These are phyloP conservation scores for Epichloe brachyelytri DNA, from an alignment of 2,329 filamentous ascomycete species.

Conservation along the genomic window DNA sequence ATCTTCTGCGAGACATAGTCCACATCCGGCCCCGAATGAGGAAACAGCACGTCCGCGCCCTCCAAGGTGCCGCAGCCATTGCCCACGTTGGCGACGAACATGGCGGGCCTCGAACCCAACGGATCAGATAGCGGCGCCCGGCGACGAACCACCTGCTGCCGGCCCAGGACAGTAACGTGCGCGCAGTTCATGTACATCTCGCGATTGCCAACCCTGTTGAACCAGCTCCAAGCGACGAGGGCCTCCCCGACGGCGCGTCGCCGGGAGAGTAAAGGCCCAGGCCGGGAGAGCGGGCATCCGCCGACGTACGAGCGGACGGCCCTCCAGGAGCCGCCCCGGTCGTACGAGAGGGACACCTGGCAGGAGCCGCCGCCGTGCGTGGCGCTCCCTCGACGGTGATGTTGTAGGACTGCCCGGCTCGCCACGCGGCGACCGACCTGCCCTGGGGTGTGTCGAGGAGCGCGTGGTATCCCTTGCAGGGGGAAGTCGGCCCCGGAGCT, in stretches of 20 bases:
- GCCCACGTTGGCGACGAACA: constrained; percentile 60
- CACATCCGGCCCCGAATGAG: constrained; percentile 48
- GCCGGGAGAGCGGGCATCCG: constrained; percentile 35
- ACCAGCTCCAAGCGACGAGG: constrained; percentile 66
- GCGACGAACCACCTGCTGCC: constrained; percentile 10
- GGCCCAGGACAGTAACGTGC: constrained; percentile 45
- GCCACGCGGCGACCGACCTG: constrained; percentile 45
- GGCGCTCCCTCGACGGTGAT: constrained; percentile 49
- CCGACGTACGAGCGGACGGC: constrained; percentile 50
- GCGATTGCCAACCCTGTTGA: constrained; percentile 63
- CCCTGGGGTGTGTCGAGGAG: constrained; percentile 36
- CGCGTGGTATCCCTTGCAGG: constrained; percentile 56
- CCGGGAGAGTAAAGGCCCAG: constrained; percentile 53
- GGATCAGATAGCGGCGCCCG: constrained; percentile 12
- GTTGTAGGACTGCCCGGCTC: constrained; percentile 47
- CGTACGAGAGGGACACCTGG: constrained; percentile 63
- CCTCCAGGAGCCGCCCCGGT: constrained; percentile 55
- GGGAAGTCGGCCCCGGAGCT: constrained; percentile 53
- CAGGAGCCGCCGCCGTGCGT: constrained; percentile 61
- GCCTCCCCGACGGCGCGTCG: constrained; percentile 47
- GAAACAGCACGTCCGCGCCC: constrained; percentile 47
- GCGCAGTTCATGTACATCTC: constrained; percentile 87
- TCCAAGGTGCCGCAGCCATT: constrained; percentile 47
- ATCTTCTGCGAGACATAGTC: constrained; percentile 22
- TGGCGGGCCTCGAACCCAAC: constrained; percentile 46